phyloP scores from a whole-genome alignment of 257 asterid species.

The Solanum etuberosum region DNA sequence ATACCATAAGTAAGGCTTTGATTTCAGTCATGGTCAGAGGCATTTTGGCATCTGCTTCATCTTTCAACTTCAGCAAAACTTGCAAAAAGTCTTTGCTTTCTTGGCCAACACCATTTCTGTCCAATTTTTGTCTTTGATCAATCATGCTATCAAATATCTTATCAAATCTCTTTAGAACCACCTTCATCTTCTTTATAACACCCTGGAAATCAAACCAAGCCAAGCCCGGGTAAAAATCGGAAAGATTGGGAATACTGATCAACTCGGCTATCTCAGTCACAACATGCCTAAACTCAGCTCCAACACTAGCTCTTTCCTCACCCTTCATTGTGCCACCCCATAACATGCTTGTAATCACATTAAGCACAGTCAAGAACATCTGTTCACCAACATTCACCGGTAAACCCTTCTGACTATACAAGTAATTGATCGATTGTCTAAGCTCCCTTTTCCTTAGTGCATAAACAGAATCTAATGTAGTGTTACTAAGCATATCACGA shows the following conservation, averaged over 20 bases:
- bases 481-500: constrained; percentile 42
- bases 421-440: constrained; percentile 24
- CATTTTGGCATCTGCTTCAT: constrained; percentile 37
- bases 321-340: constrained; percentile 71
- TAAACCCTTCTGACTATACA: constrained; percentile 16
- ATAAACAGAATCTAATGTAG: constrained; percentile 42
- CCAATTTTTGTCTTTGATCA: neutral
- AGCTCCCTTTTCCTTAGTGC: constrained; percentile 35
- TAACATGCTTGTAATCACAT: constrained; percentile 65
- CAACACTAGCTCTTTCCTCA: constrained; percentile 39
- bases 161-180: neutral
- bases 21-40: constrained; percentile 47
- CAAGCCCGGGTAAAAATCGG: neutral
- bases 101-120: neutral
- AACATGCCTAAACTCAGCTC: constrained; percentile 44
- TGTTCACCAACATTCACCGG: constrained; percentile 50
- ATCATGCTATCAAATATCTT: neutral
- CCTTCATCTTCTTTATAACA: neutral
- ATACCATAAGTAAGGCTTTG: constrained; percentile 75
- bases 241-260: neutral
- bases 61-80: constrained; percentile 36
- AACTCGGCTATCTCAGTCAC: constrained; percentile 35
- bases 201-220: neutral
- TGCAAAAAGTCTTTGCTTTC: constrained; percentile 51
- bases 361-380: constrained; percentile 49